These are phyloP conservation scores for Sanghuangporus baumii DNA, from an alignment of 1,284 basidiomycete species.

Conservation along the genomic window DNA sequence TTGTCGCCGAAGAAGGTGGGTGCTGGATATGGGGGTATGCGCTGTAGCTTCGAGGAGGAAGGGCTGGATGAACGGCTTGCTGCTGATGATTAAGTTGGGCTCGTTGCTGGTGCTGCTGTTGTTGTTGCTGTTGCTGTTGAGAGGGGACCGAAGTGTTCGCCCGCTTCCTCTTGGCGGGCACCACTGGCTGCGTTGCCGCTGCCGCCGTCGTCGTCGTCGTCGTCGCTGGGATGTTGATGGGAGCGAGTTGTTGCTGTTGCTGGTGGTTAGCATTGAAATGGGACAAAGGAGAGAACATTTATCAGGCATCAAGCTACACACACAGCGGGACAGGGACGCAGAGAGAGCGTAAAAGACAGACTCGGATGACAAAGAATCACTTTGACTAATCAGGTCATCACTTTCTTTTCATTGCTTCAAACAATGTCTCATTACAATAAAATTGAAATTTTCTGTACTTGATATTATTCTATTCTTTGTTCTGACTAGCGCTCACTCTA, in stretches of 20 bases:
- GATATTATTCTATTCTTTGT: neutral
- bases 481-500: too few species aligned
- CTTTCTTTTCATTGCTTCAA: neutral
- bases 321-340: neutral
- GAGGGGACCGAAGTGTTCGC: neutral
- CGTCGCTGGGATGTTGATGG: neutral
- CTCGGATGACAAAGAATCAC: neutral
- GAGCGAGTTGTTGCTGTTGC: neutral
- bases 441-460: neutral
- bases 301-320: neutral
- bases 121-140: neutral
- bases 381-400: neutral
- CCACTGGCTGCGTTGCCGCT: neutral
- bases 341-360: neutral
- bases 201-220: neutral
- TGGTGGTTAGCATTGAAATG: neutral
- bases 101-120: neutral
- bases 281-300: neutral
- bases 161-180: constrained; percentile 13
- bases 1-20: neutral
- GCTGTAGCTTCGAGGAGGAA: neutral
- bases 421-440: neutral
- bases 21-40: neutral
- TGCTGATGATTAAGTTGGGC: neutral
- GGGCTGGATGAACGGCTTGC: neutral